These are phyloP conservation scores for Coffea canephora DNA, from an alignment of 257 asterid species.

Conservation along the genomic window DNA sequence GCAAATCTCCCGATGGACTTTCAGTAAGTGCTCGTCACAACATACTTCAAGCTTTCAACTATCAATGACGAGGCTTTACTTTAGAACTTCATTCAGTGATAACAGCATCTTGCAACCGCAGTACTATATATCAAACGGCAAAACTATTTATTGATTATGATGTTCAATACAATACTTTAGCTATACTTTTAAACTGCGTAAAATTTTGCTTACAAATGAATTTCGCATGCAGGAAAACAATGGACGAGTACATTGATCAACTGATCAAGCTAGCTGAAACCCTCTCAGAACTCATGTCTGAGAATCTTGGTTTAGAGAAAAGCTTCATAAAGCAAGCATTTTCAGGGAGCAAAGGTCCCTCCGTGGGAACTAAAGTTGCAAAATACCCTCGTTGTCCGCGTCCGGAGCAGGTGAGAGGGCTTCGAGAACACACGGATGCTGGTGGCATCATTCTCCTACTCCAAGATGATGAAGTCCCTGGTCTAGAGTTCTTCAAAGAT, in stretches of 20 bases:
- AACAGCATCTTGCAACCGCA: not conserved
- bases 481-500: slow-evolving; percentile 78
- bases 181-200: slow-evolving; percentile 5
- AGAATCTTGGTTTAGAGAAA: slow-evolving; percentile 68
- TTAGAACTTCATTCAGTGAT: not conserved
- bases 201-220: slow-evolving; percentile 13
- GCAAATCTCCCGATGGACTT: slow-evolving; percentile 49
- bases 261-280: slow-evolving; percentile 62
- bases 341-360: slow-evolving; percentile 59
- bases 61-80: not conserved
- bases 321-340: slow-evolving; percentile 58
- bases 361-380: slow-evolving; percentile 81
- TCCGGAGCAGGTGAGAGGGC: slow-evolving; percentile 73
- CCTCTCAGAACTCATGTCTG: slow-evolving; percentile 68
- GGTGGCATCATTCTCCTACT: slow-evolving; percentile 86
- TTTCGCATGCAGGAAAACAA: slow-evolving; percentile 44
- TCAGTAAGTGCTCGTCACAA: slow-evolving; percentile 38
- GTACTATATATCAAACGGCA: not conserved
- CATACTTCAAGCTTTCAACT: not conserved
- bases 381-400: slow-evolving; percentile 68
- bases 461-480: slow-evolving; percentile 86
- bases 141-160: not conserved
- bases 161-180: not conserved
- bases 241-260: slow-evolving; percentile 69
- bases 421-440: slow-evolving; percentile 90